Evolutionary conservation across 2,329 filamentous ascomycete species (phyloP).

Genomic region (Clonostachys rosea): DNA sequence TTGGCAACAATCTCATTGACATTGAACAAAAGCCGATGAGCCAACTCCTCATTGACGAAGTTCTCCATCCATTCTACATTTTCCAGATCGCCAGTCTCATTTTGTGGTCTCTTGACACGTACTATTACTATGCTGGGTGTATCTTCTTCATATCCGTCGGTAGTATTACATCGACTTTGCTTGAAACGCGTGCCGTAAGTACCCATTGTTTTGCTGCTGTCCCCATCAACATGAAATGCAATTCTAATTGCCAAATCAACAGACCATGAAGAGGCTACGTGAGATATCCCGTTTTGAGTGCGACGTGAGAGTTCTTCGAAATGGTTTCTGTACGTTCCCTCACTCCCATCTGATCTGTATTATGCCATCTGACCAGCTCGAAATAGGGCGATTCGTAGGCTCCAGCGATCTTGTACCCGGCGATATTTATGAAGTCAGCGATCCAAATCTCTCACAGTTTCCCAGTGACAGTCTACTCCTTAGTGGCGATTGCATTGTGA

Average conservation of each 20-base stretch:
- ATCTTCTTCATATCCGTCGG: constrained; percentile 94
- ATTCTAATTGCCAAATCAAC: not conserved
- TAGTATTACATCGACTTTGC: constrained; percentile 82
- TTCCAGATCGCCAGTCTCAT: constrained; percentile 94
- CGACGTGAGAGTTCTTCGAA: constrained; percentile 86
- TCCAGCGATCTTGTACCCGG: constrained; percentile 90
- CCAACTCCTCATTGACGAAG: constrained; percentile 86
- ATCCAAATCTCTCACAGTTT: constrained; percentile 82
- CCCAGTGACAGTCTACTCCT: constrained; percentile 90
- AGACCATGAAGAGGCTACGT: constrained; percentile 81
- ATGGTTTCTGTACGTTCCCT: constrained; percentile 63
- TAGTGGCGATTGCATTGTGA: constrained; percentile 94
- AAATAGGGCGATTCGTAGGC: constrained; percentile 56
- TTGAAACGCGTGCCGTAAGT: constrained; percentile 59
- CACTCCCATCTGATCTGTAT: not conserved
- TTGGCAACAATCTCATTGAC: constrained; percentile 86
- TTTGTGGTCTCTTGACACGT: constrained; percentile 92
- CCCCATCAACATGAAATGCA: not conserved
- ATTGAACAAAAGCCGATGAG: constrained; percentile 84
- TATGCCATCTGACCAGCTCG: not conserved
- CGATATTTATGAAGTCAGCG: constrained; percentile 94
- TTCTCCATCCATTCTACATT: constrained; percentile 96
- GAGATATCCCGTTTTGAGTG: constrained; percentile 95
- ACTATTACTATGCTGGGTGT: constrained; percentile 95
- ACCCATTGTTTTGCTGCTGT: not conserved